Evolutionary conservation across 2,329 filamentous ascomycete genomes (phyloP).

Genomic region (Epichloe amarillans): DNA sequence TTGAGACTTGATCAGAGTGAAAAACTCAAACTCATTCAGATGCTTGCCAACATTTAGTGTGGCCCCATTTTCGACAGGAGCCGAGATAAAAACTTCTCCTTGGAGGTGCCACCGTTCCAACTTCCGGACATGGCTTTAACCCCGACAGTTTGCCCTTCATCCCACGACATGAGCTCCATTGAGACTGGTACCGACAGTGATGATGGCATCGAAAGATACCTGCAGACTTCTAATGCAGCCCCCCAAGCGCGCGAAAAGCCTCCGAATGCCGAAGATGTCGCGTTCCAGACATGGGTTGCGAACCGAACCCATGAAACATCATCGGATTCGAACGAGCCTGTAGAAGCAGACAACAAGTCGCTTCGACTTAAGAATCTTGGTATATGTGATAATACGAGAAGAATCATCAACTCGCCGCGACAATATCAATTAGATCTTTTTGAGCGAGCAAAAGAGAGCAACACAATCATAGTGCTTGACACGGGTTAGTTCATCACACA

Average conservation of each 20-base stretch:
- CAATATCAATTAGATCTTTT: constrained; percentile 92
- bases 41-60: neutral
- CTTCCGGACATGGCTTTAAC: neutral
- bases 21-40: no score
- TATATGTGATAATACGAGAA: constrained; percentile 12
- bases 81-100: neutral
- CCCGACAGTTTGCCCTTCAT: neutral
- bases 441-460: constrained; percentile 69
- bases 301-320: neutral
- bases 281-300: constrained; percentile 7
- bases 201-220: constrained; percentile 4
- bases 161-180: neutral
- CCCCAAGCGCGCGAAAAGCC: neutral
- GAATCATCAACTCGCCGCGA: constrained; percentile 62
- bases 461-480: constrained; percentile 85
- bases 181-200: constrained; percentile 6
- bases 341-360: neutral
- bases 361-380: neutral
- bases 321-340: neutral
- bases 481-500: constrained; percentile 42
- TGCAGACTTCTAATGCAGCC: neutral
- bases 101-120: no score
- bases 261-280: constrained; percentile 5
- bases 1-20: no score
- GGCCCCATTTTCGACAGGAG: neutral